Evolutionary conservation across 148 eudicot genomes (phyloP).

Genomic region (Vaccinium corymbosum): DNA sequence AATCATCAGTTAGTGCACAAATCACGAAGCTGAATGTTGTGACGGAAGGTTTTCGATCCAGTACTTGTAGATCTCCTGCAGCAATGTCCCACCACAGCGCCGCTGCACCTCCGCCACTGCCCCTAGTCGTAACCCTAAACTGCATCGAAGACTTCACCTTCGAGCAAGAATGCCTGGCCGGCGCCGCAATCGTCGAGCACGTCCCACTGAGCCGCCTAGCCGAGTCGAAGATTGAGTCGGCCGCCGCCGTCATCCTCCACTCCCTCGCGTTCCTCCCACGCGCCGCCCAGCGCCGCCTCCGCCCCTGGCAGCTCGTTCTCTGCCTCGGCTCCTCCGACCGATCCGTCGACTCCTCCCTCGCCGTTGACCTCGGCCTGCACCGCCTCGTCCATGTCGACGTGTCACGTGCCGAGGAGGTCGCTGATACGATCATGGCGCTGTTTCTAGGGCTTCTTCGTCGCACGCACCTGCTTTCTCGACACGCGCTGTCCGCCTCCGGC

Average conservation of each 20-base stretch:
- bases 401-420: conserved; percentile 83
- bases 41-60: background rate
- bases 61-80: conserved; percentile 23
- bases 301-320: conserved; percentile 81
- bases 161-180: conserved; percentile 66
- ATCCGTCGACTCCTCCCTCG: conserved; percentile 82
- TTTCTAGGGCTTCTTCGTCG: conserved; percentile 72
- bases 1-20: background rate
- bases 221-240: conserved; percentile 70
- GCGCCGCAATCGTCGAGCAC: conserved; percentile 70
- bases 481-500: conserved; percentile 79
- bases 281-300: conserved; percentile 95
- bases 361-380: conserved; percentile 69
- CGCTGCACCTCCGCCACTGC: conserved; percentile 34
- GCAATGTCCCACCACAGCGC: conserved; percentile 30
- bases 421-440: conserved; percentile 90
- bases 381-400: conserved; percentile 85
- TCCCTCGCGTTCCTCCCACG: conserved; percentile 95
- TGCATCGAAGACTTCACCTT: conserved; percentile 76
- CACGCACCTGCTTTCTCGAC: conserved; percentile 79
- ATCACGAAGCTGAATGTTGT: background rate
- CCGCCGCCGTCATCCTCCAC: conserved; percentile 83
- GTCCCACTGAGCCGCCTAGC: conserved; percentile 72
- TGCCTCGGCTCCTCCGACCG: conserved; percentile 96
- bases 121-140: conserved; percentile 75